These are phyloP conservation scores for Trebouxia sp. DNA, from an alignment of 139 green algal species.

Conservation along the genomic window DNA sequence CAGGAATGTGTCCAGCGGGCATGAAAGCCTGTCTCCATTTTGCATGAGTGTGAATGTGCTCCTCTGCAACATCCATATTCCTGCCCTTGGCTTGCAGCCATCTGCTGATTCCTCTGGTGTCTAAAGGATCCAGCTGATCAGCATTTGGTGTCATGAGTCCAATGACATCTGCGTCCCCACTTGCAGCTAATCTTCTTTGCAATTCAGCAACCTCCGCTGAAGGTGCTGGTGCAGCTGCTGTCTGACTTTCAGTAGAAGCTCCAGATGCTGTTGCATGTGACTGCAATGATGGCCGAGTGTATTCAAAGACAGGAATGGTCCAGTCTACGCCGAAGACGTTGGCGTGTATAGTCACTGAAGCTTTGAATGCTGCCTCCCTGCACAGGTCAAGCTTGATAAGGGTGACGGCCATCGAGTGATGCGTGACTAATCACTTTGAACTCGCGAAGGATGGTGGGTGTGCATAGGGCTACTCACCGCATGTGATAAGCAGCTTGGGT, in stretches of 20 bases:
- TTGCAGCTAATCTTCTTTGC: conserved; percentile 5
- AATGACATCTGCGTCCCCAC: not conserved
- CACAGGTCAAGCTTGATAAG: too few species aligned
- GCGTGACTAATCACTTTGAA: too few species aligned
- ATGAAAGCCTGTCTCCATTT: conserved; percentile 39
- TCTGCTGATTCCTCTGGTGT: not conserved
- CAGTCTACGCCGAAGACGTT: not conserved
- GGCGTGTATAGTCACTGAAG: not conserved
- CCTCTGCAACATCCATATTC: conserved; percentile 33
- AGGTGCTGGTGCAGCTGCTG: not conserved
- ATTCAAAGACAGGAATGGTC: not conserved
- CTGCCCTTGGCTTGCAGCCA: conserved; percentile 43
- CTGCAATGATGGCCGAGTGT: too few species aligned
- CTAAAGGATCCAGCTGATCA: not conserved
- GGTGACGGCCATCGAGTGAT: too few species aligned
- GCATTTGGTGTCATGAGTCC: not conserved
- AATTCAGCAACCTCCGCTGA: conserved; percentile 18
- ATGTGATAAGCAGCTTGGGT: too few species aligned
- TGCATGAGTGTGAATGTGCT: conserved; percentile 36
- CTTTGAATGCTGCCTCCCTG: conserved; percentile 4
- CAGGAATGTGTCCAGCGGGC: conserved; percentile 24
- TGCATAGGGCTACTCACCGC: too few species aligned
- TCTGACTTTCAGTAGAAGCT: not conserved
- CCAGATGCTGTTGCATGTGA: not conserved
- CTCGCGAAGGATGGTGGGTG: too few species aligned